Conservation (phyloP, 1,139 yeast genomes). For the Pichia cactophila region DNA sequence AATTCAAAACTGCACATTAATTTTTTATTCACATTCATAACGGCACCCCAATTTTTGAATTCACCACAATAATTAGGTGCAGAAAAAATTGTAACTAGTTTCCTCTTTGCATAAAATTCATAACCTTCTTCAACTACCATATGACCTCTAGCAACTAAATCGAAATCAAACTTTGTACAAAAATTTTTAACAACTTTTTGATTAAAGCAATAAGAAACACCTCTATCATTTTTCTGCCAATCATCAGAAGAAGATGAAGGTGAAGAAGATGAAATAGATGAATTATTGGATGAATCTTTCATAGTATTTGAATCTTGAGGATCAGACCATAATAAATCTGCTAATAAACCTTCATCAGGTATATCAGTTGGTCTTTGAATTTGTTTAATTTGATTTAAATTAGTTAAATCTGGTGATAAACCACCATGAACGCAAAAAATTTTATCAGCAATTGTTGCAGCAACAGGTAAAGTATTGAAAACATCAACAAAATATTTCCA, state of each 20-base stretch:
- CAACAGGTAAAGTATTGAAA: constrained; percentile 78
- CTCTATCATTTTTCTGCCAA: constrained; percentile 83
- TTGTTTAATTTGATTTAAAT: constrained; percentile 58
- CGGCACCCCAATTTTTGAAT: constrained; percentile 86
- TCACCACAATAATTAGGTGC: constrained; percentile 94
- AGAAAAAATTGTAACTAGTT: constrained; percentile 73
- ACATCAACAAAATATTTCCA: constrained; percentile 80
- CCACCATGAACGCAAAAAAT: constrained; percentile 91
- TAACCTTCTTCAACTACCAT: constrained; percentile 94
- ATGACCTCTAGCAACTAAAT: constrained; percentile 77
- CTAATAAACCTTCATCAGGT: constrained; percentile 74
- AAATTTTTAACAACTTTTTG: constrained; percentile 65
- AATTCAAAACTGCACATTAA: constrained; percentile 79
- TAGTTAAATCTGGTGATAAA: constrained; percentile 64
- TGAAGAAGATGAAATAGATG: not conserved
- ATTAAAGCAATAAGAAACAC: constrained; percentile 79
- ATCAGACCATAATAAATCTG: constrained; percentile 84
- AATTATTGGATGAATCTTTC: not conserved
- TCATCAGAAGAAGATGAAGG: constrained; percentile 24
- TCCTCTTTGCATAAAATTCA: constrained; percentile 72
- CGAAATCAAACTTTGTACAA: constrained; percentile 64
- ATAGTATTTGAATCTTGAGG: constrained; percentile 33
- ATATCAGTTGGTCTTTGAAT: constrained; percentile 81
- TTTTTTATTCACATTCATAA: constrained; percentile 72
- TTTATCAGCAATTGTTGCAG: constrained; percentile 78